These are phyloP conservation scores for Corymbia maculata DNA, from an alignment of 345 rosid species.

Conservation along the genomic window DNA sequence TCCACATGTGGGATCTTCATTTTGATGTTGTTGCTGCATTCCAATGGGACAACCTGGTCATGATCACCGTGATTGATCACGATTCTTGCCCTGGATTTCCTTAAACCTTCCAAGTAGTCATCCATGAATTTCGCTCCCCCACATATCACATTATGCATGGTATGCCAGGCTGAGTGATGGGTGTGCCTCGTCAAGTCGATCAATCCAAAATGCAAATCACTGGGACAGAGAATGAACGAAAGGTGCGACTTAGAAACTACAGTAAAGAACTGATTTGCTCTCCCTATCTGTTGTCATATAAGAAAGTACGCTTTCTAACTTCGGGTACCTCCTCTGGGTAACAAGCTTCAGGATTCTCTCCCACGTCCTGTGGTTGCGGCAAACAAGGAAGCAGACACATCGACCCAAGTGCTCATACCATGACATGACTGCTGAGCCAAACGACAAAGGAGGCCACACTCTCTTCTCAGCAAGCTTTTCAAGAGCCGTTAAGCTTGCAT, in stretches of 20 bases:
- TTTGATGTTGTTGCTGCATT: slow-evolving; percentile 43
- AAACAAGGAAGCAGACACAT: slow-evolving; percentile 45
- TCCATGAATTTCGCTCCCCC: slow-evolving; percentile 60
- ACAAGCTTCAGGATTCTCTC: slow-evolving; percentile 51
- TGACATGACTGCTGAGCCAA: slow-evolving; percentile 55
- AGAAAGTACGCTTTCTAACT: background rate
- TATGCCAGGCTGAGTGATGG: slow-evolving; percentile 77
- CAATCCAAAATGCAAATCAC: slow-evolving; percentile 32
- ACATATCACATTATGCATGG: slow-evolving; percentile 73
- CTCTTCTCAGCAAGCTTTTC: slow-evolving; percentile 50
- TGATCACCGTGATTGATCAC: slow-evolving; percentile 48
- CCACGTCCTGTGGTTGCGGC: slow-evolving; percentile 60
- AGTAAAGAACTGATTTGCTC: background rate
- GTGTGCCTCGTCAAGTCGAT: slow-evolving; percentile 56
- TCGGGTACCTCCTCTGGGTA: slow-evolving; percentile 42
- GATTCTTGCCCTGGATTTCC: slow-evolving; percentile 16
- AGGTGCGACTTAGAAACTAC: background rate
- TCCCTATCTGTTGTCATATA: background rate
- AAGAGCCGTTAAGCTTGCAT: slow-evolving; percentile 37
- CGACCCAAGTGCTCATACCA: slow-evolving; percentile 82
- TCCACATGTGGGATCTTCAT: slow-evolving; percentile 31
- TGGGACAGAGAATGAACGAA: slow-evolving; percentile 1
- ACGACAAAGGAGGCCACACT: slow-evolving; percentile 62
- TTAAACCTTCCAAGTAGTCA: slow-evolving; percentile 30
- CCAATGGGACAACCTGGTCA: slow-evolving; percentile 47